These are phyloP conservation scores for Pyrrhoderma noxium DNA, from an alignment of 1,284 basidiomycete species.

Conservation along the genomic window DNA sequence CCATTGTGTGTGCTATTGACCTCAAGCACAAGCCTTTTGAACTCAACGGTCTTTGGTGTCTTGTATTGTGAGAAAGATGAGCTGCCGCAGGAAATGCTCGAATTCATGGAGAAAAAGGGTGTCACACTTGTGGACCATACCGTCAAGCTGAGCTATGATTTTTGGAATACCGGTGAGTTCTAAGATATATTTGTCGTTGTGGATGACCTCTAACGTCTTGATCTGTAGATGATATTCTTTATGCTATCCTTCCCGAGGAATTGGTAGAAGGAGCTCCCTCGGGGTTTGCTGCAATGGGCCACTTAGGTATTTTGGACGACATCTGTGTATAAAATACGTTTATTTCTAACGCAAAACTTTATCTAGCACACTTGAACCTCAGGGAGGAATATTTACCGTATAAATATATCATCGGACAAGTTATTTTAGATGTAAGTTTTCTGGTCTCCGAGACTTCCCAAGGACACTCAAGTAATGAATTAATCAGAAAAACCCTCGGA, in stretches of 20 bases:
- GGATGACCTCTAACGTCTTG: background rate
- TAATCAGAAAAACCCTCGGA: constrained; percentile 69
- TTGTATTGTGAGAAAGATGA: constrained; percentile 52
- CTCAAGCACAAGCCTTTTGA: constrained; percentile 8
- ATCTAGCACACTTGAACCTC: constrained; percentile 79
- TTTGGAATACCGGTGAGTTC: constrained; percentile 79
- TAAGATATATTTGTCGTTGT: constrained; percentile 20
- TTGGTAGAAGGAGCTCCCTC: constrained; percentile 75
- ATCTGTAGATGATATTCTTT: constrained; percentile 64
- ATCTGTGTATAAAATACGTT: background rate
- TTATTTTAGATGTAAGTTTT: constrained; percentile 76
- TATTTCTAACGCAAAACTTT: constrained; percentile 7
- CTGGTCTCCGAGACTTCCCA: background rate
- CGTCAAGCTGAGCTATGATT: constrained; percentile 70
- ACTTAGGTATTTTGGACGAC: constrained; percentile 60
- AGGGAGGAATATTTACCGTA: constrained; percentile 88
- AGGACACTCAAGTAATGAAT: background rate
- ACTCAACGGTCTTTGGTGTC: constrained; percentile 9
- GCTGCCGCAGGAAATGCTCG: constrained; percentile 45
- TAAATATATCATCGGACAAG: constrained; percentile 84
- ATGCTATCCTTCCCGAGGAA: constrained; percentile 69
- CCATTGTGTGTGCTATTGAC: too few species aligned
- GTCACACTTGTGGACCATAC: constrained; percentile 51
- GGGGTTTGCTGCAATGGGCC: constrained; percentile 85
- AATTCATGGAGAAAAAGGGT: constrained; percentile 48